Conservation (phyloP, 164 flowering plant genomes). For the Hamamelis virginiana region DNA sequence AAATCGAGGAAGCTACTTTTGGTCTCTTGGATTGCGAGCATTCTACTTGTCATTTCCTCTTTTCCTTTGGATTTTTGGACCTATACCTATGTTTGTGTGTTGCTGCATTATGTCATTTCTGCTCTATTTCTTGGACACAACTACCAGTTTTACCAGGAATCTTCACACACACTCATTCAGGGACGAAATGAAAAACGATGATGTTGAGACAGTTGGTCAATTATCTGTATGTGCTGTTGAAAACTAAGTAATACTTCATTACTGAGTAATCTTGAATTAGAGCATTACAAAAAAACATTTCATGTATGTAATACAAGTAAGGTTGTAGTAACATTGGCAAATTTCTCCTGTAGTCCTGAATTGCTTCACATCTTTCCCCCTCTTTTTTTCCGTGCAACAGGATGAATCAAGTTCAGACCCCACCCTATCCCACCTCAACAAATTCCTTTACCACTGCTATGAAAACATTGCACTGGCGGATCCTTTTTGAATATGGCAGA, state of each 20-base stretch:
- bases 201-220: slow-evolving; percentile 18
- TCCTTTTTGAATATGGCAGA: no score
- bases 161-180: slow-evolving; percentile 41
- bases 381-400: no score
- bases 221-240: not conserved
- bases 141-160: slow-evolving; percentile 41
- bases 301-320: no score
- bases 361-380: no score
- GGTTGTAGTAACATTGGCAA: no score
- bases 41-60: slow-evolving; percentile 67
- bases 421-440: no score
- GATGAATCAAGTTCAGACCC: no score
- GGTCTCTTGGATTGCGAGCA: slow-evolving; percentile 83
- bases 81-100: slow-evolving; percentile 48
- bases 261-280: not conserved
- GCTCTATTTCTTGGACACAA: slow-evolving; percentile 76
- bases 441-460: no score
- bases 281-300: no score
- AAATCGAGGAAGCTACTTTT: slow-evolving; percentile 66
- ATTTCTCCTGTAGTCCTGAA: no score
- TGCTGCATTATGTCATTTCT: slow-evolving; percentile 44
- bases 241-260: not conserved
- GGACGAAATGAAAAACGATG: slow-evolving; percentile 21
- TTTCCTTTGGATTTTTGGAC: slow-evolving; percentile 62
- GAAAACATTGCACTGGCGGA: no score